Base-by-base conservation (phyloP, 2,329 filamentous ascomycete genomes). In the Akanthomyces uredinophilus region DNA sequence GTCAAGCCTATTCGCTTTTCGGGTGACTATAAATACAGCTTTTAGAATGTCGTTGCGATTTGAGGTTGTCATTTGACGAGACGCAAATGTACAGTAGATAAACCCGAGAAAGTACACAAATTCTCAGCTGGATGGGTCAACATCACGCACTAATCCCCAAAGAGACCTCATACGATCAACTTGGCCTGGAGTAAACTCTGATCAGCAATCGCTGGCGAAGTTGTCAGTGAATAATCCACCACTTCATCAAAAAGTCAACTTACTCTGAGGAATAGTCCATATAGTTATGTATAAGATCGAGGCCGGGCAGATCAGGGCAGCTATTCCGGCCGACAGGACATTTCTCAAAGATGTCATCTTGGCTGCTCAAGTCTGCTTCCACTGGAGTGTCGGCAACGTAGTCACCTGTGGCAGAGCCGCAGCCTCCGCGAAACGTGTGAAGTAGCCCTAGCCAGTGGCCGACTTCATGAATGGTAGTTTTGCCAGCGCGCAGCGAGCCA, bases 391-490 rank as follows among this genome's bases (percentile, higher is more conserved):
- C 50, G 11, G n/a, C 29, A 37, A 52, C 5, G 4, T 65, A 27
- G 70, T 68, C 68, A 66, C 80, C 79, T 41, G 75, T 76, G 47
- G 58, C 62, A 16, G 72, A 68, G 41, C 13, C 18, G 66, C 75
- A 75, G 63, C 75, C 77, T 44, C 75, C 78, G 63, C 79, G 68
- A 69, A 81, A 81, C 52, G 78, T 79, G 70, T 81, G 79, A 67
- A 72, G 74, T 27, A 81, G 73, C 58, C 78, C 78, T 60, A 81
- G 69, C 78, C 78, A 81, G 71, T 81, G 79, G n/a, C 79, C 79
- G 44, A 77, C 70, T 70, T 81, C 79, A 70, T 81, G 78, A 41
- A 66, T 68, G 37, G 65, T 66, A 2, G 72, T 73, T 65, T 69
- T 70, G 32, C 73, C 72, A 20, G 69, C 66, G 66, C 73, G 69